Base-by-base conservation (phyloP, 176 grass and related monocot species). In the Musa itinerans region DNA sequence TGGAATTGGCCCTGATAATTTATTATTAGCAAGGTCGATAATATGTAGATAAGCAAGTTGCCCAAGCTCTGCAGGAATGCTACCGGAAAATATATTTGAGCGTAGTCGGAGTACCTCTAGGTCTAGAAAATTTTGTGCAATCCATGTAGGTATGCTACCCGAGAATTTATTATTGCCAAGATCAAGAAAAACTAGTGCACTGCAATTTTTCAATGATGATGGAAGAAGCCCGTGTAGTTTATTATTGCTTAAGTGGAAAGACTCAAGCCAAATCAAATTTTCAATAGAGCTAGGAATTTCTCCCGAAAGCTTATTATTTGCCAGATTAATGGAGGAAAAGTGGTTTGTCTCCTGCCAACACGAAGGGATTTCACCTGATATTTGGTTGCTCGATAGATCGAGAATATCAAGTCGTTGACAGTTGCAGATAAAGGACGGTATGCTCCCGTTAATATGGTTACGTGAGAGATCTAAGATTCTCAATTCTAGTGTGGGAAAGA, bases 331-430 rank as follows among this genome's bases (percentile, higher is more conserved):
- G 21, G 2, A 24, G 4, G 0, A 2, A 19, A 34, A 15, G 14
- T 1, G 8, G 19, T 10, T 10, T 48, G 8, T 19, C 14, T n/a
- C 15, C 15, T 49, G 26, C 81, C 81, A 83, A 72, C 81, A 83
- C 51, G 27, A 63, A 50, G 77, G 77, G n/a, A 83, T 76, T 27
- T 71, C n/a, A n/a, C 74, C 81, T 8, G 63, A 77, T 43, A 83
- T 26, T 14, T 59, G 63, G 69, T 13, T 83, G 69, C 27, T 65
- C 58, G 81, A 78, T 43, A 83, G 76, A 72, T 78, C 76, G 55
- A 84, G 73, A 21, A 48, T 21, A 50, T 21, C 10, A 6, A 78
- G 23, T 10, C 62, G 15, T 16, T 48, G 54, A 26, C 64, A 74
- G 43, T 70, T n/a, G 72, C 22, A 73, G 3, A 78, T 48, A 63